phyloP scores from a whole-genome alignment of 2,329 filamentous ascomycete species.

The Talaromyces sp. region DNA sequence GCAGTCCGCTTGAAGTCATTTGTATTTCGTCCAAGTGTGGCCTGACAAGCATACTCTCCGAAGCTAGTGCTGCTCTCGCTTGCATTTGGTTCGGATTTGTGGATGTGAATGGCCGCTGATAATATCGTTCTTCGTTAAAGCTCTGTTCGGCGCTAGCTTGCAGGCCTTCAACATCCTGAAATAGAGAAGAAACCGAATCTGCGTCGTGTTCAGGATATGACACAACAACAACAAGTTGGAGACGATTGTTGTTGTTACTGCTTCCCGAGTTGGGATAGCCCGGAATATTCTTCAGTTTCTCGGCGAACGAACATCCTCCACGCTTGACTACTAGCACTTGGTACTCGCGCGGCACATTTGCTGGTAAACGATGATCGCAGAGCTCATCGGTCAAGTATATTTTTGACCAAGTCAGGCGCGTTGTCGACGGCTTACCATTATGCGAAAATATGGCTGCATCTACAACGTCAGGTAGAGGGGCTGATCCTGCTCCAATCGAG shows the following conservation, averaged over 20 bases:
- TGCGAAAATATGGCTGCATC: conserved; percentile 46
- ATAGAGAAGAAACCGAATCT: conserved; percentile 36
- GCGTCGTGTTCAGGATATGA: conserved; percentile 48
- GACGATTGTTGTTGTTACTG: conserved; percentile 35
- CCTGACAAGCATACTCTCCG: conserved; percentile 47
- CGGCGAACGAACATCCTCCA: conserved; percentile 77
- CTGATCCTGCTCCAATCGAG: conserved; percentile 56
- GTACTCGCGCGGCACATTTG: conserved; percentile 53
- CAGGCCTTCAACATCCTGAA: conserved; percentile 1
- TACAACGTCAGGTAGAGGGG: conserved; percentile 64
- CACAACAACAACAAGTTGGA: conserved; percentile 81
- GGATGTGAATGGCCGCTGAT: conserved; percentile 22
- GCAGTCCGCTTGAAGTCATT: conserved; percentile 65
- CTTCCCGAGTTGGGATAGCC: conserved; percentile 60
- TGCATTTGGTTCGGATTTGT: conserved; percentile 29
- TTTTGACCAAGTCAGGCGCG: conserved; percentile 62
- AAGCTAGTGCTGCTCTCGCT: conserved; percentile 32
- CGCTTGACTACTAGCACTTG: conserved; percentile 79
- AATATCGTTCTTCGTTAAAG: conserved; percentile 2
- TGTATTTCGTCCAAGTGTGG: conserved; percentile 77
- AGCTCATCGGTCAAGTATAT: conserved; percentile 73
- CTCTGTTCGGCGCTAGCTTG: conserved; percentile 2
- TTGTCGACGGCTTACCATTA: conserved; percentile 40
- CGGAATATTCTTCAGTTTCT: conserved; percentile 83
- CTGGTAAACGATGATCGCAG: conserved; percentile 53